These are phyloP conservation scores for Diaporthe amygdali DNA, from an alignment of 2,329 filamentous ascomycete genomes.

Conservation along the genomic window DNA sequence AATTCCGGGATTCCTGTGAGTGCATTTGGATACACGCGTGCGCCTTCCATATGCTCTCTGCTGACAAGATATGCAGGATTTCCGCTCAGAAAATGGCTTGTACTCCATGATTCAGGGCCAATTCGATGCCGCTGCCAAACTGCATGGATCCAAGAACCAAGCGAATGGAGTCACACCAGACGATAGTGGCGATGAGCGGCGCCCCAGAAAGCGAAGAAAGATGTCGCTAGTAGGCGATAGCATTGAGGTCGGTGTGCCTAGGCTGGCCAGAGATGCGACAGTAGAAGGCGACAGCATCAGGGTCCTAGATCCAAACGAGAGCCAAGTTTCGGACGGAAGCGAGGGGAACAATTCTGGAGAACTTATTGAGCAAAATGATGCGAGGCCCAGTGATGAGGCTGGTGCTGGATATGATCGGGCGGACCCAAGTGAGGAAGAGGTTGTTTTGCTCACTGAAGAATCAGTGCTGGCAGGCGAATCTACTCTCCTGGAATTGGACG, in stretches of 20 bases:
- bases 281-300: not conserved
- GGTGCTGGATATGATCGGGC: not conserved
- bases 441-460: slow-evolving; percentile 14
- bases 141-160: slow-evolving; percentile 35
- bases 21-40: not conserved
- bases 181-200: slow-evolving; percentile 31
- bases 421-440: slow-evolving; percentile 15
- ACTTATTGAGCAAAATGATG: not conserved
- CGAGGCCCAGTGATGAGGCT: not conserved
- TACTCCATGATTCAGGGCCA: slow-evolving; percentile 75
- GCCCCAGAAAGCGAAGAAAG: slow-evolving; percentile 31
- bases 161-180: slow-evolving; percentile 35
- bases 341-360: not conserved
- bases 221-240: slow-evolving; percentile 20
- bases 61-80: slow-evolving; percentile 56
- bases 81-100: slow-evolving; percentile 73
- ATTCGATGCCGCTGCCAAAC: slow-evolving; percentile 59
- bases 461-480: slow-evolving; percentile 8
- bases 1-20: slow-evolving; percentile 77
- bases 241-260: slow-evolving; percentile 20
- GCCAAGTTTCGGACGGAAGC: not conserved
- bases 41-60: slow-evolving; percentile 7
- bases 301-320: not conserved
- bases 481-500: not conserved
- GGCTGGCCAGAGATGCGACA: not conserved